Evolutionary conservation across 2,329 filamentous ascomycete species (phyloP).

Genomic region (Fusarium mangiferae): DNA sequence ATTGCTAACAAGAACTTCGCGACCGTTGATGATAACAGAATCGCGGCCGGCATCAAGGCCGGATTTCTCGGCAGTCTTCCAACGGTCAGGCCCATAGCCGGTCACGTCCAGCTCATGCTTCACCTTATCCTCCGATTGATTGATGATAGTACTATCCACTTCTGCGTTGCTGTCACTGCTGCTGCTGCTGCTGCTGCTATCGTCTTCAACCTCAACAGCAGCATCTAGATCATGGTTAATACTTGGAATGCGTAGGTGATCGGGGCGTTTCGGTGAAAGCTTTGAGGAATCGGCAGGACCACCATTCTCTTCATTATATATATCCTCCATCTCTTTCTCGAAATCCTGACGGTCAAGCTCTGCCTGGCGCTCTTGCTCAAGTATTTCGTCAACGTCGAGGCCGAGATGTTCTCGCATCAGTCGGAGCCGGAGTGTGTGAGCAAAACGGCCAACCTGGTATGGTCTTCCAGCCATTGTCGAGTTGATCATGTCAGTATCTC

Average conservation of each 20-base stretch:
- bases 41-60: conserved; percentile 75
- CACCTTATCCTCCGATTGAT: conserved; percentile 65
- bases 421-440: conserved; percentile 90
- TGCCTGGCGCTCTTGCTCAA: conserved; percentile 78
- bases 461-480: conserved; percentile 91
- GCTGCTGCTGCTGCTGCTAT: conserved; percentile 18
- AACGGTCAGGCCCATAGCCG: conserved; percentile 80
- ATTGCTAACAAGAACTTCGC: conserved; percentile 76
- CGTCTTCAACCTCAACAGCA: conserved; percentile 51
- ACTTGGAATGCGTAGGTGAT: conserved; percentile 55
- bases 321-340: conserved; percentile 69
- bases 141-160: conserved; percentile 31
- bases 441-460: conserved; percentile 90
- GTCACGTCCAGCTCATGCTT: conserved; percentile 79
- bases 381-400: conserved; percentile 91
- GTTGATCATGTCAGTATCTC: conserved; percentile 91
- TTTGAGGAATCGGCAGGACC: conserved; percentile 26
- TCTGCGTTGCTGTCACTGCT: conserved; percentile 2
- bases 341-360: conserved; percentile 70
- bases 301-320: conserved; percentile 64
- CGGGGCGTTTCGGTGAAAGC: conserved; percentile 50
- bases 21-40: conserved; percentile 72
- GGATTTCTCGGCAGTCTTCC: conserved; percentile 71
- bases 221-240: conserved; percentile 75
- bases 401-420: conserved; percentile 97